A percentile compares a stretch with the other conserved stretches of the same genome.
Conservation (phyloP, 2,329 filamentous ascomycete genomes). For the Beauveria pseudobassiana region DNA sequence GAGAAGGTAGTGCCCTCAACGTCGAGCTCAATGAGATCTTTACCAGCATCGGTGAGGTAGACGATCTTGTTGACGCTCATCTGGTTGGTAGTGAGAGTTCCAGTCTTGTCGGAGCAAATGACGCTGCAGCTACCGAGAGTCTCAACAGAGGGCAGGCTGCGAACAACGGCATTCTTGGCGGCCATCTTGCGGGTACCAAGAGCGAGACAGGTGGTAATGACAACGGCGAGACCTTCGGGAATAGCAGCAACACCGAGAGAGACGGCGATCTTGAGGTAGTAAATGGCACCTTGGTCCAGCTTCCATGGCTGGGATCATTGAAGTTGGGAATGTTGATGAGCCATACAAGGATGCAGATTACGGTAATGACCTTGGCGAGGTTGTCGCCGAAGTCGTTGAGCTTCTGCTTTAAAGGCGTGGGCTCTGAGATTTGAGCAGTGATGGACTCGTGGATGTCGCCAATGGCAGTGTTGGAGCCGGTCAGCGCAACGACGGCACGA, state of each 20-base stretch:
- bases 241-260: constrained; percentile 97
- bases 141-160: constrained; percentile 93
- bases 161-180: constrained; percentile 93
- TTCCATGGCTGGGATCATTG: constrained; percentile 86
- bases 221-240: constrained; percentile 92
- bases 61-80: constrained; percentile 97
- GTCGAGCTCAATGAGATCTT: constrained; percentile 73
- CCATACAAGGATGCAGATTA: constrained; percentile 95
- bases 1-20: constrained; percentile 91
- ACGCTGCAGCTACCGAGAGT: constrained; percentile 98
- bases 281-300: constrained; percentile 93
- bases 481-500: constrained; percentile 82
- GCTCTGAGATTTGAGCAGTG: constrained; percentile 93
- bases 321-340: constrained; percentile 98
- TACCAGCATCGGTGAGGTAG: constrained; percentile 67
- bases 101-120: constrained; percentile 99
- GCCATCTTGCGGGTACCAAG: constrained; percentile 98
- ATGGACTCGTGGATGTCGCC: constrained; percentile 99
- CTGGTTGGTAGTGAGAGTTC: constrained; percentile 95
- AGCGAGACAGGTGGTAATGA: constrained; percentile 97
- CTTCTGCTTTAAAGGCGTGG: constrained; percentile 96
- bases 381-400: constrained; percentile 95
- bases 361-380: constrained; percentile 94
- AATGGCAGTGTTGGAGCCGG: constrained; percentile 85
- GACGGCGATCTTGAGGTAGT: constrained; percentile 98